Percentiles rank a stretch among this genome's conserved stretches.
Evolutionary conservation across 495 filamentous ascomycete species (phyloP).

Genomic region (Xylaria cubensis): DNA sequence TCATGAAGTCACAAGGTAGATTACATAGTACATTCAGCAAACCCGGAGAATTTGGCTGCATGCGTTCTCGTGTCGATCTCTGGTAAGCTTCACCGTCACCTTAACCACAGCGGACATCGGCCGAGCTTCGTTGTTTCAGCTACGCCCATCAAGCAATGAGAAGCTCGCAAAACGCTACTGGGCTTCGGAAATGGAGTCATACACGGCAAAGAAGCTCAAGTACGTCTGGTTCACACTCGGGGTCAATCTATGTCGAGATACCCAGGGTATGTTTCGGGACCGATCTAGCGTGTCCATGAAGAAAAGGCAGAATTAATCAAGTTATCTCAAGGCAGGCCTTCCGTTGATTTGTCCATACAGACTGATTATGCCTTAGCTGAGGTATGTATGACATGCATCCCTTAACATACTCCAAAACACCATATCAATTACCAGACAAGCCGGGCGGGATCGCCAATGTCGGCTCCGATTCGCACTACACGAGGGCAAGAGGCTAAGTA

Average conservation of each 20-base stretch:
- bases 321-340: neutral
- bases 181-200: neutral
- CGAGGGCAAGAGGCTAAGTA: neutral
- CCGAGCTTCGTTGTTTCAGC: neutral
- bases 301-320: neutral
- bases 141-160: neutral
- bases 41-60: neutral
- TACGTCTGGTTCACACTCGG: neutral
- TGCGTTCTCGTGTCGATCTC: neutral
- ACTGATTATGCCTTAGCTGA: neutral
- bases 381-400: conserved; percentile 9
- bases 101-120: neutral
- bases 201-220: neutral
- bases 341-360: neutral
- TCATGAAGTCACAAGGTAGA: neutral
- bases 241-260: neutral
- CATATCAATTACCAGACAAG: neutral
- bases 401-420: neutral
- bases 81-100: conserved; percentile 10
- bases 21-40: neutral
- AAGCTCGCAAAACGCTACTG: neutral
- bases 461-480: neutral
- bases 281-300: neutral
- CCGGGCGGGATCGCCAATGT: neutral
- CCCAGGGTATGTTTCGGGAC: neutral